These are phyloP conservation scores for Mercurialis annua DNA, from an alignment of 345 rosid species.

Conservation along the genomic window DNA sequence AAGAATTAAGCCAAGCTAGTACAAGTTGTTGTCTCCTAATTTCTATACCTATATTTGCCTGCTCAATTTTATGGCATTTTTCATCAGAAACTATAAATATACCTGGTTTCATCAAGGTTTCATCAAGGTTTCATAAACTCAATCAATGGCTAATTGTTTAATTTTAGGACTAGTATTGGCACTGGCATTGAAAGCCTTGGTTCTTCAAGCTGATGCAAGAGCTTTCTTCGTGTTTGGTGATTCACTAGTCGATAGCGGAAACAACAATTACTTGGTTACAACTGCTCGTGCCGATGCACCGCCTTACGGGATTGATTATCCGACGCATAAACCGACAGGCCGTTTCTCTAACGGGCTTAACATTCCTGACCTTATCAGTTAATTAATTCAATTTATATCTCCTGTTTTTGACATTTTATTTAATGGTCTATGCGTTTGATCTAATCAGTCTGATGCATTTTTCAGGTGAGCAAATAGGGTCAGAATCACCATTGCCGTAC, in stretches of 20 bases:
- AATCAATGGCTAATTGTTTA: background rate
- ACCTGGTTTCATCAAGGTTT: background rate
- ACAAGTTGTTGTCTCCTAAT: background rate
- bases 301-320: conserved; percentile 28
- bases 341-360: conserved; percentile 25
- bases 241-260: conserved; percentile 27
- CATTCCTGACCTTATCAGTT: conserved; percentile 26
- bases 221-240: conserved; percentile 28
- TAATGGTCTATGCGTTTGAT: background rate
- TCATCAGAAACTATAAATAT: background rate
- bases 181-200: background rate
- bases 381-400: background rate
- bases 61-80: too few relatives aligned
- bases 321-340: conserved; percentile 23
- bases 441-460: too few relatives aligned
- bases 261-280: conserved; percentile 23
- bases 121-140: background rate
- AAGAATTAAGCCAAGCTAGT: background rate
- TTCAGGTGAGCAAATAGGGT: conserved; percentile 20
- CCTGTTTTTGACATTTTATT: too few relatives aligned
- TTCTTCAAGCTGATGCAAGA: conserved; percentile 13
- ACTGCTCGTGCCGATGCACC: conserved; percentile 19
- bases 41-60: background rate
- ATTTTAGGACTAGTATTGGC: background rate
- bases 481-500: conserved; percentile 22